phyloP scores from a whole-genome alignment of 371 early-diverging fungal species.

The Conidiobolus incongruus region DNA sequence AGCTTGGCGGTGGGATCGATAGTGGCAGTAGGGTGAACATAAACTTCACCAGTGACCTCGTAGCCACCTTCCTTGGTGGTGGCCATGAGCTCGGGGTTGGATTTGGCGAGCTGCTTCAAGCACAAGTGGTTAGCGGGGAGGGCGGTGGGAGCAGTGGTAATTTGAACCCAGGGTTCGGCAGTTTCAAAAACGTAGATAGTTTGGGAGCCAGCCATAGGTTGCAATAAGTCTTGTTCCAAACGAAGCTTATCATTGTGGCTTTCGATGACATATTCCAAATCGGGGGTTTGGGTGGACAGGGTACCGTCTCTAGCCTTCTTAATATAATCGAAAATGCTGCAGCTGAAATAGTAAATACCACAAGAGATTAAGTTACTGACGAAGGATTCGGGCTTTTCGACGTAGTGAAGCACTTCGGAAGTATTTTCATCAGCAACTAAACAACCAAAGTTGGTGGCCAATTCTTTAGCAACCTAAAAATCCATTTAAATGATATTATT shows the following conservation, averaged over 20 bases:
- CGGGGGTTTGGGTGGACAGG: too few relatives aligned
- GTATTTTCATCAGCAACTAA: slow-evolving; percentile 68
- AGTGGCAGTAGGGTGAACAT: slow-evolving; percentile 82
- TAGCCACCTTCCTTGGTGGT: slow-evolving; percentile 21
- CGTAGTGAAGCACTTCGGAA: slow-evolving; percentile 80
- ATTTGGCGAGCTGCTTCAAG: slow-evolving; percentile 44
- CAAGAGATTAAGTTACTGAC: slow-evolving; percentile 84
- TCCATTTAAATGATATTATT: background rate
- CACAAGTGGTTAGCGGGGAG: slow-evolving; percentile 80
- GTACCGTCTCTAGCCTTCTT: slow-evolving; percentile 44
- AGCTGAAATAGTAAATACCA: slow-evolving; percentile 79
- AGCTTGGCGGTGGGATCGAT: slow-evolving; percentile 88
- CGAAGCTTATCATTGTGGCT: slow-evolving; percentile 44
- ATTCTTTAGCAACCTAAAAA: slow-evolving; percentile 28
- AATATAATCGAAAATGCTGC: slow-evolving; percentile 65
- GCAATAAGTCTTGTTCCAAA: slow-evolving; percentile 80
- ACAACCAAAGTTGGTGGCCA: slow-evolving; percentile 76
- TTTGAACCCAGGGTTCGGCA: slow-evolving; percentile 76
- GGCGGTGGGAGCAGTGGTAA: slow-evolving; percentile 89
- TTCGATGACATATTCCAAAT: slow-evolving; percentile 7
- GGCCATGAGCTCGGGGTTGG: slow-evolving; percentile 37
- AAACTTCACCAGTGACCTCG: slow-evolving; percentile 76
- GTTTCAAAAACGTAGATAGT: slow-evolving; percentile 61
- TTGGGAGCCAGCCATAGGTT: slow-evolving; percentile 51
- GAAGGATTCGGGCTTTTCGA: slow-evolving; percentile 89